These are phyloP conservation scores for Amylocystis lapponica DNA, from an alignment of 768 basidiomycete genomes.

Conservation along the genomic window DNA sequence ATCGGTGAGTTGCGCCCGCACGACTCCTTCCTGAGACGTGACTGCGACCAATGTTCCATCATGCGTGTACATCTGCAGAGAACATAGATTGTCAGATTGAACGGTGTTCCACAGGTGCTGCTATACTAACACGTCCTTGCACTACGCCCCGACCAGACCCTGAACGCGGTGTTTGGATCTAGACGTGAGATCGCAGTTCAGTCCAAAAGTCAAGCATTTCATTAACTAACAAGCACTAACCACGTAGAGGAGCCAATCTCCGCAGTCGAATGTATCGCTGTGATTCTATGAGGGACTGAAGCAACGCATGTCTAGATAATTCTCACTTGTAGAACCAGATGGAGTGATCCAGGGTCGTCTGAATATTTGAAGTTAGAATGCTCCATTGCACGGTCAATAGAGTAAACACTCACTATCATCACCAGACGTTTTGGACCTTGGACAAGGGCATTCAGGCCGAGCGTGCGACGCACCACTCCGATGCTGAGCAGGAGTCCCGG, in stretches of 20 bases:
- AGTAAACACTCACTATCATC: slow-evolving; percentile 52
- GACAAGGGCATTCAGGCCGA: slow-evolving; percentile 38
- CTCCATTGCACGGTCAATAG: not conserved
- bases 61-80: slow-evolving; percentile 58
- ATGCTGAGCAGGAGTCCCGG: slow-evolving; percentile 38
- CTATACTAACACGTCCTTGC: slow-evolving; percentile 58
- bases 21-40: slow-evolving; percentile 74
- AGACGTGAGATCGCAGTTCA: no score
- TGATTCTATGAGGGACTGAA: not conserved
- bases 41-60: slow-evolving; percentile 66
- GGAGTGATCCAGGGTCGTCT: slow-evolving; percentile 76
- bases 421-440: slow-evolving; percentile 44
- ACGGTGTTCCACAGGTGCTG: not conserved
- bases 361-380: not conserved
- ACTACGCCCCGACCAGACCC: slow-evolving; percentile 65
- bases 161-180: slow-evolving; percentile 62
- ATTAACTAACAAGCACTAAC: slow-evolving; percentile 33
- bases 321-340: slow-evolving; percentile 74
- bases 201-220: slow-evolving; percentile 1
- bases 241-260: slow-evolving; percentile 76
- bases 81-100: slow-evolving; percentile 1
- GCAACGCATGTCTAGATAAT: not conserved
- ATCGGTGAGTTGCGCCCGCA: slow-evolving; percentile 51
- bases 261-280: slow-evolving; percentile 71
- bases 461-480: slow-evolving; percentile 42